Base-by-base conservation (phyloP, 116 monocot genomes). In the Papilionanthe hybrid region DNA sequence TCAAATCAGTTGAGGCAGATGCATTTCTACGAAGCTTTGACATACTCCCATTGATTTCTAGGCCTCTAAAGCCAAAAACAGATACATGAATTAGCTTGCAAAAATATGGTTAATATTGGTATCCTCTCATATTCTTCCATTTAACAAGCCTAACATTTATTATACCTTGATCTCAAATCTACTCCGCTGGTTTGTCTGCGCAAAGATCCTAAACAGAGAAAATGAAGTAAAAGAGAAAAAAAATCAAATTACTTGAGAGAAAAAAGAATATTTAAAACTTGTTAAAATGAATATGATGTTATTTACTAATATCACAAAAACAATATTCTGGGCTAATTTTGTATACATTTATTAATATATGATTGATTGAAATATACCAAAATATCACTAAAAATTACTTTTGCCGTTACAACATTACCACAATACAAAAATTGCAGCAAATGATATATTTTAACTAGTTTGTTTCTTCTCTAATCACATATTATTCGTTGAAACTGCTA, bases 1-100 rank as follows among this genome's bases (percentile, higher is more conserved):
- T 86, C 50, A 99, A 85, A 86, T 99, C 89, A 84, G 93, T 80
- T 42, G 92, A 91, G 22, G 86, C 82, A 75, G 97, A 92, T 37
- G 91, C 91, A 95, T 93, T 88, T 72, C 91, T 93, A 50, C 89
- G 87, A 78, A 88, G 88, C 66, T 83, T 80, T 67, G 88, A 75
- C 18, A 78, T 72, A 42, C 55, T 86, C 49, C 60, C 79, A 60
- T 42, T 7, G 30, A 42, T 79, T 57, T 91, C 95, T 30, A 78
- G 71, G 20, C 57, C 73, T 84, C 95, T 96, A 32, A 75, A 29
- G 65, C 5, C 41, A 7, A 44, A 44, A 50, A 25, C 11, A 4
- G 13, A 75, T 11, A 18, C 49, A 2, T 20, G 12, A 9, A 53
- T 80, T 15, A 84, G 1, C 8, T 53, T 53, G 15, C 73, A 78